Evolutionary conservation across 495 filamentous ascomycete genomes (phyloP).

Genomic region (Lasiosphaeria ovina): DNA sequence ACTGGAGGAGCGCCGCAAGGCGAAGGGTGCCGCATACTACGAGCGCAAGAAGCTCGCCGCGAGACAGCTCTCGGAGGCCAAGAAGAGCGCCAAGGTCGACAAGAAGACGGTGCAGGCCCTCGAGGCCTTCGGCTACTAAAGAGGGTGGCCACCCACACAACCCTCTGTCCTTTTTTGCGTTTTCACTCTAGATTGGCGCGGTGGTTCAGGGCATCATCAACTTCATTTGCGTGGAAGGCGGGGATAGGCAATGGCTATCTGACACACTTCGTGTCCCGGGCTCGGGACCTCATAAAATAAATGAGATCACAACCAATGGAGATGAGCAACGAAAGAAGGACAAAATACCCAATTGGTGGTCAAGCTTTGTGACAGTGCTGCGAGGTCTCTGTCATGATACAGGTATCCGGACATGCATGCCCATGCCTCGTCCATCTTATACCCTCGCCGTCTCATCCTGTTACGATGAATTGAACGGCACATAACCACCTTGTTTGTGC

Average conservation of each 20-base stretch:
- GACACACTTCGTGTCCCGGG: conserved; percentile 35
- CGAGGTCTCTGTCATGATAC: background rate
- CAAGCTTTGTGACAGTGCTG: conserved; percentile 26
- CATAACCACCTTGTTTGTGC: conserved; percentile 14
- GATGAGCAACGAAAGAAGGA: conserved; percentile 32
- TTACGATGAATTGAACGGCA: conserved; percentile 31
- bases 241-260: conserved; percentile 35
- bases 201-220: conserved; percentile 42
- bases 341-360: conserved; percentile 33
- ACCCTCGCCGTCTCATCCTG: conserved; percentile 18
- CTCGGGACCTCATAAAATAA: conserved; percentile 38
- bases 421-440: conserved; percentile 14
- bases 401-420: conserved; percentile 10
- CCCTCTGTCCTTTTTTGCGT: conserved; percentile 34
- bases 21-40: conserved; percentile 98
- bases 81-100: conserved; percentile 88
- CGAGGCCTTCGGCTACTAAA: conserved; percentile 56
- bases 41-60: conserved; percentile 95
- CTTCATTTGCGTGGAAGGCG: conserved; percentile 40
- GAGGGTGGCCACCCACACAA: conserved; percentile 25
- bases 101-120: conserved; percentile 57
- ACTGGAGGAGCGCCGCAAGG: conserved; percentile 98
- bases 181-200: conserved; percentile 45
- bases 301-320: conserved; percentile 41
- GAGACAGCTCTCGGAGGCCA: conserved; percentile 83